phyloP scores from a whole-genome alignment of 1,284 basidiomycete genomes.

The Rhodotorula sp. region DNA sequence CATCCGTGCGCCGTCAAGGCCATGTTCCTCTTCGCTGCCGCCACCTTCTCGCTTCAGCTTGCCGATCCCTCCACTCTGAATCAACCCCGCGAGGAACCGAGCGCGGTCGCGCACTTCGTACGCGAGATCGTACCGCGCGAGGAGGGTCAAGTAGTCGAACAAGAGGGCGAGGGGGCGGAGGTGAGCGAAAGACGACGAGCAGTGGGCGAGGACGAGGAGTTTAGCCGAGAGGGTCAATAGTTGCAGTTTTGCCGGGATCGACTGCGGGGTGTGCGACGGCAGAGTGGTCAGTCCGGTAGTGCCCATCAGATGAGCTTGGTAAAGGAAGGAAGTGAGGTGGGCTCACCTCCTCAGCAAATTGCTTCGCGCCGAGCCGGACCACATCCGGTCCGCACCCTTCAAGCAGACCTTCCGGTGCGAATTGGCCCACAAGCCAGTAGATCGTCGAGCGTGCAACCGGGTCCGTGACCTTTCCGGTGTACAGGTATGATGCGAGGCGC shows the following conservation, averaged over 20 bases:
- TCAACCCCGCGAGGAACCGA: constrained; percentile 70
- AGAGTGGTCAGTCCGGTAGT: not conserved
- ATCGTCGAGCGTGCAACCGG: constrained; percentile 77
- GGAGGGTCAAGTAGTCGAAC: constrained; percentile 68
- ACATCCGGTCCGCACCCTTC: constrained; percentile 67
- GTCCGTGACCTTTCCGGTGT: constrained; percentile 69
- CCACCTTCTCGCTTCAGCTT: not conserved
- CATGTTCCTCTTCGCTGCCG: not conserved
- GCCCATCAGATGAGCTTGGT: not conserved
- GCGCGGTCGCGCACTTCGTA: constrained; percentile 87
- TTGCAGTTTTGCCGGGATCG: constrained; percentile 70
- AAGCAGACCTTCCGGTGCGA: constrained; percentile 54
- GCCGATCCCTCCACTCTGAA: constrained; percentile 47
- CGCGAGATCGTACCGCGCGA: constrained; percentile 81
- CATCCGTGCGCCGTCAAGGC: constrained; percentile 10
- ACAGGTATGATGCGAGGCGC: constrained; percentile 68
- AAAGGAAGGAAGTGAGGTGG: not conserved
- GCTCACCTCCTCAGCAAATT: constrained; percentile 67
- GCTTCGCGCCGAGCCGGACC: constrained; percentile 68
- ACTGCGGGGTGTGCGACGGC: constrained; percentile 51
- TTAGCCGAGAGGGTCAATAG: constrained; percentile 78
- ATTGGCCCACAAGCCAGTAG: constrained; percentile 86
- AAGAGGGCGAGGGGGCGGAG: constrained; percentile 50
- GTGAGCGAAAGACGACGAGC: constrained; percentile 47
- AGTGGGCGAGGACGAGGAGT: constrained; percentile 65